These are phyloP conservation scores for Drosera capensis DNA, from an alignment of 148 eudicot genomes.

Conservation along the genomic window DNA sequence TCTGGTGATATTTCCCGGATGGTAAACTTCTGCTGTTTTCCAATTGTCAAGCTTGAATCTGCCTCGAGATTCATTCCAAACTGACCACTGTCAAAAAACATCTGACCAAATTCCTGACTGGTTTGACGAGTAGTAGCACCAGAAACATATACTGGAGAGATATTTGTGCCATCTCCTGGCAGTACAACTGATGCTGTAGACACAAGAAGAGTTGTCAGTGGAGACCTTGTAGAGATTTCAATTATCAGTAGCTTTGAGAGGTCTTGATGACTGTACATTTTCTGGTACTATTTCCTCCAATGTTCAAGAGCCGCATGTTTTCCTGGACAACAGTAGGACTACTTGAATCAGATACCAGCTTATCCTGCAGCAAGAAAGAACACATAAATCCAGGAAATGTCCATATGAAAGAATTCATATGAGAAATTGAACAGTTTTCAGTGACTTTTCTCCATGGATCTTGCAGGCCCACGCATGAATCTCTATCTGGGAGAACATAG, in stretches of 20 bases:
- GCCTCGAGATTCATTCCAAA: constrained; percentile 26
- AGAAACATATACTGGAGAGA: constrained; percentile 21
- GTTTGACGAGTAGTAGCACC: constrained; percentile 10
- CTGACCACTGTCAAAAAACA: constrained; percentile 31
- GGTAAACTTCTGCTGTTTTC: constrained; percentile 52
- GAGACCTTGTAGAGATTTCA: background rate
- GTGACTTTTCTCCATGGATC: too few species aligned
- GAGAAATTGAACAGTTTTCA: too few species aligned
- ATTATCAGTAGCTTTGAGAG: background rate
- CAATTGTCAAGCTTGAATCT: constrained; percentile 35
- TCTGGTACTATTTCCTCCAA: constrained; percentile 9
- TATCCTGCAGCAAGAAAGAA: constrained; percentile 13
- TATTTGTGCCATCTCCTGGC: constrained; percentile 22
- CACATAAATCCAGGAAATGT: too few species aligned
- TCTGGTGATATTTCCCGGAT: constrained; percentile 66
- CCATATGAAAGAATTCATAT: too few species aligned
- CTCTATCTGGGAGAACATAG: too few species aligned
- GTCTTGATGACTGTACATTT: constrained; percentile 10
- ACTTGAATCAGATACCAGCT: constrained; percentile 4
- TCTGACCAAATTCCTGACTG: constrained; percentile 17
- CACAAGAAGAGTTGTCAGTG: constrained; percentile 9
- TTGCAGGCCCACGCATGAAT: too few species aligned
- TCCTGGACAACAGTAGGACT: constrained; percentile 9
- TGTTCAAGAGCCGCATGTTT: constrained; percentile 4
- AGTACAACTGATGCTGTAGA: constrained; percentile 18